A percentile compares a stretch with the other conserved stretches of the same genome.
Conservation (phyloP, 129 eudicot species). For the Flaveria linearis region DNA sequence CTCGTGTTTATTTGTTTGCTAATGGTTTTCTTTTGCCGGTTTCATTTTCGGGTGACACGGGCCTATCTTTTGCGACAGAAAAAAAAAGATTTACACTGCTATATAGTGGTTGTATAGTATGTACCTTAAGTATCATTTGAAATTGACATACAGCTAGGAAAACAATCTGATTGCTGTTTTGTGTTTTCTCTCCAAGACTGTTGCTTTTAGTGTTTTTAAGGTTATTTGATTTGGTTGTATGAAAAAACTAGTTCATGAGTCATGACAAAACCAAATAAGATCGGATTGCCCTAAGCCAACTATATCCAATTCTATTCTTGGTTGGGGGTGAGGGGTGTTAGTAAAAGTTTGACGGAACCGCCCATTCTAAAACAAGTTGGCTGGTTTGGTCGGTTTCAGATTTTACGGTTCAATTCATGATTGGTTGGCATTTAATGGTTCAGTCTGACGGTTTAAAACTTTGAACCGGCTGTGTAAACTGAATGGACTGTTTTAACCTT, state of each 20-base stretch:
- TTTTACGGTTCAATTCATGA: background rate
- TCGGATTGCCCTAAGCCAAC: no score
- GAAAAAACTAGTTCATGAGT: background rate
- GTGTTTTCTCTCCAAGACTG: background rate
- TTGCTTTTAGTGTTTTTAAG: background rate
- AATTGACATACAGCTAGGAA: slow-evolving; percentile 22
- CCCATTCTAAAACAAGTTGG: background rate
- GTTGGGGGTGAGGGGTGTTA: background rate
- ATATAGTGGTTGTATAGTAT: slow-evolving; percentile 55
- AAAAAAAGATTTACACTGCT: slow-evolving; percentile 30
- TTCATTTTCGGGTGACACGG: slow-evolving; percentile 28
- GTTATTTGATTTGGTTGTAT: slow-evolving; percentile 15
- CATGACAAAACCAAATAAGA: background rate
- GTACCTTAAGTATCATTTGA: slow-evolving; percentile 33
- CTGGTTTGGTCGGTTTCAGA: slow-evolving; percentile 3
- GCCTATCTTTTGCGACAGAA: slow-evolving; percentile 21
- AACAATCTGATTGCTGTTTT: slow-evolving; percentile 31
- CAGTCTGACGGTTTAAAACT: background rate
- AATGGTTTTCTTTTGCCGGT: slow-evolving; percentile 30
- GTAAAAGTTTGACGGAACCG: no score
- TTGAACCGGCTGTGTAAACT: background rate
- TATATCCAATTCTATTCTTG: background rate
- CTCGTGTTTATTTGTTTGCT: slow-evolving; percentile 41
- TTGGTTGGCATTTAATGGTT: background rate
- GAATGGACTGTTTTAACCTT: no score